phyloP scores from a whole-genome alignment of 495 filamentous ascomycete genomes.

The Xylaria curta region DNA sequence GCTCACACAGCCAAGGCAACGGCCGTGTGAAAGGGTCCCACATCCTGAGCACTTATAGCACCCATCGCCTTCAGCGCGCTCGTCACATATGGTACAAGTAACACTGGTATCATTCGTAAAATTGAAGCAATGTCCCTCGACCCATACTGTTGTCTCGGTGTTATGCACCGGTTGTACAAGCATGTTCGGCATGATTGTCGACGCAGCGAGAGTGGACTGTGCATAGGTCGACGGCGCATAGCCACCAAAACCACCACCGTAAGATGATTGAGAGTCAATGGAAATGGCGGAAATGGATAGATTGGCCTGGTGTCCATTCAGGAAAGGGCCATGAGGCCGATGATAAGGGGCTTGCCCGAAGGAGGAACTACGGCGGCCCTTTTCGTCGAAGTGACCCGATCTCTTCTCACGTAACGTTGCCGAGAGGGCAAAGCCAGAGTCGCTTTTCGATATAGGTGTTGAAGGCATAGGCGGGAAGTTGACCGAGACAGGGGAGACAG shows the following conservation, averaged over 20 bases:
- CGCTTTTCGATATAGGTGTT: constrained; percentile 81
- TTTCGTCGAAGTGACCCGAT: constrained; percentile 89
- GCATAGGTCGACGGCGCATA: constrained; percentile 97
- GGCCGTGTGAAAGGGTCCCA: constrained; percentile 74
- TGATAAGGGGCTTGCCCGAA: constrained; percentile 76
- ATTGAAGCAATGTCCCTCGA: constrained; percentile 91
- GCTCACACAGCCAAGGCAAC: constrained; percentile 81
- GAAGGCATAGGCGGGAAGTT: constrained; percentile 77
- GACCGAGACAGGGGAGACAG: constrained; percentile 81
- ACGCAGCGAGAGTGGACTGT: constrained; percentile 96
- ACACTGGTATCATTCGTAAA: constrained; percentile 70
- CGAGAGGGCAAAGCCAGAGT: constrained; percentile 86
- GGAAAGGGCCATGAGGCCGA: constrained; percentile 84
- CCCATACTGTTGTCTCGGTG: constrained; percentile 86
- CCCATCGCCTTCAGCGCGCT: constrained; percentile 81
- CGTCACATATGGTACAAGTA: constrained; percentile 86
- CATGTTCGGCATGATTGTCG: constrained; percentile 93
- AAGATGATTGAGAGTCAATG: constrained; percentile 74
- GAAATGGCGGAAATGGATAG: constrained; percentile 84
- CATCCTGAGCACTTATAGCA: constrained; percentile 88
- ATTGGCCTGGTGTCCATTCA: constrained; percentile 77
- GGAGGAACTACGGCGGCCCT: constrained; percentile 86
- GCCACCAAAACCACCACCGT: constrained; percentile 53
- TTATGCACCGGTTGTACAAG: constrained; percentile 83
- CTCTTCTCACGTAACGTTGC: constrained; percentile 90